These are phyloP conservation scores for Endoconidiophora polonica DNA, from an alignment of 2,329 filamentous ascomycete species.

Conservation along the genomic window DNA sequence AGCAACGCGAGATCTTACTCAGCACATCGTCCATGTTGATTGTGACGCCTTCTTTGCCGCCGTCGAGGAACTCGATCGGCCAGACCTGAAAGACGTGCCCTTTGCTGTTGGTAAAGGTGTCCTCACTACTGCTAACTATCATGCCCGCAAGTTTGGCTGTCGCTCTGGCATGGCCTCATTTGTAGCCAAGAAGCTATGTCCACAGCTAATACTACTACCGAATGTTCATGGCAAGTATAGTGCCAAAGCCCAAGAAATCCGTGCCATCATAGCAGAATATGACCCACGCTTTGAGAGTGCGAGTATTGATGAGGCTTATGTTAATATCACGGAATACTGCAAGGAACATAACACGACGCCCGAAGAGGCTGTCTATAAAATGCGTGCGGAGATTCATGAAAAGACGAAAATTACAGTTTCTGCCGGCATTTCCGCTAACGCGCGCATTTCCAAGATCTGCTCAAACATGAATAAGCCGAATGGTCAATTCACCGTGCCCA, in stretches of 20 bases:
- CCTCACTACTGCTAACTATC: constrained; percentile 63
- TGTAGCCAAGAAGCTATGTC: constrained; percentile 86
- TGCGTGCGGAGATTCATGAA: constrained; percentile 60
- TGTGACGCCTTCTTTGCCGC: constrained; percentile 97
- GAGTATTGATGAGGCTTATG: constrained; percentile 89
- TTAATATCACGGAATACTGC: constrained; percentile 88
- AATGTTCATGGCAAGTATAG: constrained; percentile 84
- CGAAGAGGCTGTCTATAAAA: constrained; percentile 56
- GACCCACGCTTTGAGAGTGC: constrained; percentile 84
- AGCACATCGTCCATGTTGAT: constrained; percentile 79
- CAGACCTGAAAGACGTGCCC: constrained; percentile 69
- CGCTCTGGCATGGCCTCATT: constrained; percentile 93
- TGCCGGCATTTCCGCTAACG: constrained; percentile 85
- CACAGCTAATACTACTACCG: constrained; percentile 63
- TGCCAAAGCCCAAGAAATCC: constrained; percentile 75
- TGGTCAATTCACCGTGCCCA: constrained; percentile 66
- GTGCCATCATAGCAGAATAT: constrained; percentile 68
- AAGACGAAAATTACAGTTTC: constrained; percentile 75
- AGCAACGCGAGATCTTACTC: constrained; percentile 59
- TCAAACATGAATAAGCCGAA: constrained; percentile 96
- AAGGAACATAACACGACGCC: constrained; percentile 47
- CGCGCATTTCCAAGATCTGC: constrained; percentile 85
- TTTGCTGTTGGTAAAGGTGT: constrained; percentile 72
- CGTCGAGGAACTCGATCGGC: constrained; percentile 70
- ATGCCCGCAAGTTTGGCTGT: constrained; percentile 76